phyloP scores from a whole-genome alignment of 306 rosid species.

The Inga laurina region DNA sequence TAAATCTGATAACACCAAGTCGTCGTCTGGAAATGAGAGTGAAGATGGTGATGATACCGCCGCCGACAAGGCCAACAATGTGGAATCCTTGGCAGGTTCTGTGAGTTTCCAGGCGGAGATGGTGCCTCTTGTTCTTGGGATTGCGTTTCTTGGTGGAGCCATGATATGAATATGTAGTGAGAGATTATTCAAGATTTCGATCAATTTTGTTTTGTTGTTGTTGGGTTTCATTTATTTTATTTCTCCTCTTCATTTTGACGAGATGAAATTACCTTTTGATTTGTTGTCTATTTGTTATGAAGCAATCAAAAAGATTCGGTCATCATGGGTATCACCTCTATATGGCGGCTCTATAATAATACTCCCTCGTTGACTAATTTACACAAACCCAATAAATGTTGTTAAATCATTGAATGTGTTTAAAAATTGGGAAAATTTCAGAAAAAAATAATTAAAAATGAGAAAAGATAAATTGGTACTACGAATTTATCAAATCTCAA shows the following conservation, averaged over 20 bases:
- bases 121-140: constrained; percentile 35
- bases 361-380: too few relatives aligned
- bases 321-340: too few relatives aligned
- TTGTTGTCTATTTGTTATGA: background rate
- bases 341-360: too few relatives aligned
- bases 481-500: too few relatives aligned
- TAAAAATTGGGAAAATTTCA: too few relatives aligned
- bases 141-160: constrained; percentile 27
- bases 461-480: too few relatives aligned
- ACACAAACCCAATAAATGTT: too few relatives aligned
- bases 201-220: constrained; percentile 12
- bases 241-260: background rate
- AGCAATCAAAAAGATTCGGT: too few relatives aligned
- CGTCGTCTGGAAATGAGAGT: constrained; percentile 23
- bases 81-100: constrained; percentile 13
- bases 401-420: too few relatives aligned
- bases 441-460: too few relatives aligned
- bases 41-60: constrained; percentile 19
- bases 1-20: constrained; percentile 30
- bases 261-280: background rate
- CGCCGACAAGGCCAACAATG: constrained; percentile 16
- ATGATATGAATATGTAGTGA: constrained; percentile 27
- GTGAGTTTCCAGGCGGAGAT: background rate
- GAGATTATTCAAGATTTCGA: background rate
- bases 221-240: background rate